phyloP scores from a whole-genome alignment of 352 stramenopile genomes.

The Globisporangium rhizosaccharum region DNA sequence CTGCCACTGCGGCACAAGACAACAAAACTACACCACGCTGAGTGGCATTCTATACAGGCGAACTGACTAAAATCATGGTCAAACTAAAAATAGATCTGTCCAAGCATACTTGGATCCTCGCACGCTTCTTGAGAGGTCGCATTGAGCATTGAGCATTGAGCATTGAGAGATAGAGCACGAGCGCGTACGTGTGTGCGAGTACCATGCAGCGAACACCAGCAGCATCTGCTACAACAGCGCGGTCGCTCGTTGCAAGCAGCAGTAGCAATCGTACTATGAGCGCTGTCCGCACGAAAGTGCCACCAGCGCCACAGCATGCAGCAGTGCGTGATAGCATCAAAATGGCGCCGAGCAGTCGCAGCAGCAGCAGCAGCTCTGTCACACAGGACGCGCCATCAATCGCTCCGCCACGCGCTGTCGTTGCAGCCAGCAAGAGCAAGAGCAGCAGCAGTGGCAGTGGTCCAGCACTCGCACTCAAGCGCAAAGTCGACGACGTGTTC shows the following conservation, averaged over 20 bases:
- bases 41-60: background rate
- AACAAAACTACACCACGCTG: background rate
- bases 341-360: constrained; percentile 3
- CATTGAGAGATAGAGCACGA: background rate
- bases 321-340: constrained; percentile 6
- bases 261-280: background rate
- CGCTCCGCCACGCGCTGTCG: no score
- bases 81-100: no score
- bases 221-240: background rate
- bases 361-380: background rate
- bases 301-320: background rate
- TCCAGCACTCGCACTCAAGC: constrained; percentile 11
- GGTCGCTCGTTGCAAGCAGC: background rate
- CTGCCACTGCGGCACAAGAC: background rate
- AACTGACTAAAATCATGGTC: no score
- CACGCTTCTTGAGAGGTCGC: no score
- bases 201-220: background rate
- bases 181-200: background rate
- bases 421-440: background rate
- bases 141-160: no score
- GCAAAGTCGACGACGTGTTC: constrained; percentile 46
- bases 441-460: background rate
- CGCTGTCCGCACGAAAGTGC: background rate
- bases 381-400: no score
- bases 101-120: no score